A percentile compares a stretch with the other conserved stretches of the same genome.
Conservation (phyloP, 2,329 filamentous ascomycete genomes). For the Penicillium sp. region DNA sequence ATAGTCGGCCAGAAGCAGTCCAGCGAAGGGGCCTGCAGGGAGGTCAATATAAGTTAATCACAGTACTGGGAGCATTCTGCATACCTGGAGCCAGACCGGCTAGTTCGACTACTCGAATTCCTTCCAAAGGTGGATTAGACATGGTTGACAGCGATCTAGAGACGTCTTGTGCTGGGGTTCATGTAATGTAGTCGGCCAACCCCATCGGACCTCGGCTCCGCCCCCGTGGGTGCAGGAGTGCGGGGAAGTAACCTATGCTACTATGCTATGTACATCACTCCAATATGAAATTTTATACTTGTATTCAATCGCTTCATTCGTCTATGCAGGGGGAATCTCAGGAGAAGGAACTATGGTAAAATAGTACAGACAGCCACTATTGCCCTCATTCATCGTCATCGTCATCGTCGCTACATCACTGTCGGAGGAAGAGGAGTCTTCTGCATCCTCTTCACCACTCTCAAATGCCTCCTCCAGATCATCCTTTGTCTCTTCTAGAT, state of each 20-base stretch:
- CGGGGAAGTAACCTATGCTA: background rate
- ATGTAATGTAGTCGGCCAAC: slow-evolving; percentile 5
- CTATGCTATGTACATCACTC: background rate
- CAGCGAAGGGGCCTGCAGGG: slow-evolving; percentile 78
- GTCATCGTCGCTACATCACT: background rate
- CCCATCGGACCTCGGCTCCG: slow-evolving; percentile 10
- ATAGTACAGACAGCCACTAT: too few species aligned
- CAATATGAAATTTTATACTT: too few species aligned
- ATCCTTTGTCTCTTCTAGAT: background rate
- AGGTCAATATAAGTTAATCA: slow-evolving; percentile 5
- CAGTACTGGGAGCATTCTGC: slow-evolving; percentile 1
- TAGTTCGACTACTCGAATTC: slow-evolving; percentile 68
- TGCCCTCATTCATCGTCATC: background rate
- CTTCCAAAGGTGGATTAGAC: slow-evolving; percentile 53
- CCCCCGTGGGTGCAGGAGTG: background rate
- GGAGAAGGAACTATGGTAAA: too few species aligned
- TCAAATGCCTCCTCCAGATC: background rate
- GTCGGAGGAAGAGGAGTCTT: background rate
- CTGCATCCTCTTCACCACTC: background rate
- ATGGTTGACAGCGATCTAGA: slow-evolving; percentile 14
- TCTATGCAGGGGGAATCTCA: too few species aligned
- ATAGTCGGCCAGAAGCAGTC: slow-evolving; percentile 85
- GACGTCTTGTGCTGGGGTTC: background rate
- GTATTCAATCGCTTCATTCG: too few species aligned
- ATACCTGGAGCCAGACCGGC: slow-evolving; percentile 68